These are phyloP conservation scores for Fusarium chlamydosporum DNA, from an alignment of 2,329 filamentous ascomycete species.

Conservation along the genomic window DNA sequence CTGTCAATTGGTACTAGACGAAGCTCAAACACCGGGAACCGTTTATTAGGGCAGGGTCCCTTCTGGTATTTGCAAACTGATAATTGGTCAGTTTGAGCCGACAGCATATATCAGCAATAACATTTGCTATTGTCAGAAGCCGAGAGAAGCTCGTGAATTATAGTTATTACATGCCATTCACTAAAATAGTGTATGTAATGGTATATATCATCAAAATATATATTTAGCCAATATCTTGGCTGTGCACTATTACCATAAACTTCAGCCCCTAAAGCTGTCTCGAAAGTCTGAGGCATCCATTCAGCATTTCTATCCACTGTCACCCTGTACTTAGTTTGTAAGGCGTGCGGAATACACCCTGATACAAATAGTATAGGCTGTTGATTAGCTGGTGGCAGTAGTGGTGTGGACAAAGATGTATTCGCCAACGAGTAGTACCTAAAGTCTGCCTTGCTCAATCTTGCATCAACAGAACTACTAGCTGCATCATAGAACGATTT, in stretches of 20 bases:
- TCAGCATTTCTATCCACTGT: not conserved
- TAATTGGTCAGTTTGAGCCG: too few relatives aligned
- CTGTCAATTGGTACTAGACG: too few relatives aligned
- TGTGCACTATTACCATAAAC: not conserved
- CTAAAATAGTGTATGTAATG: too few relatives aligned
- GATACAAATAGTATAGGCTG: not conserved
- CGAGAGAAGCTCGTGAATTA: too few relatives aligned
- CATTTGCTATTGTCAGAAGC: too few relatives aligned
- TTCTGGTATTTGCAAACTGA: too few relatives aligned
- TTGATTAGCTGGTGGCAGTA: not conserved
- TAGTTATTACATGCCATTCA: too few relatives aligned
- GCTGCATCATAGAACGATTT: not conserved
- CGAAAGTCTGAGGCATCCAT: not conserved
- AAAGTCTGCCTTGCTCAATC: not conserved
- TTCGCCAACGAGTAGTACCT: not conserved
- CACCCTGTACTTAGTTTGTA: not conserved
- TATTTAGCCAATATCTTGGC: constrained; percentile 2
- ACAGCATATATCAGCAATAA: too few relatives aligned
- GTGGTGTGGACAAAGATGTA: not conserved
- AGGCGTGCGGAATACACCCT: not conserved
- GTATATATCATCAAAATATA: too few relatives aligned
- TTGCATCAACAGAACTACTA: not conserved
- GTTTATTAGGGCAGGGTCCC: too few relatives aligned
- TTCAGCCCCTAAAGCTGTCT: not conserved
- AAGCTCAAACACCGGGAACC: too few relatives aligned